Conservation (phyloP, 2,329 filamentous ascomycete species). For the Diaporthe ampelina region DNA sequence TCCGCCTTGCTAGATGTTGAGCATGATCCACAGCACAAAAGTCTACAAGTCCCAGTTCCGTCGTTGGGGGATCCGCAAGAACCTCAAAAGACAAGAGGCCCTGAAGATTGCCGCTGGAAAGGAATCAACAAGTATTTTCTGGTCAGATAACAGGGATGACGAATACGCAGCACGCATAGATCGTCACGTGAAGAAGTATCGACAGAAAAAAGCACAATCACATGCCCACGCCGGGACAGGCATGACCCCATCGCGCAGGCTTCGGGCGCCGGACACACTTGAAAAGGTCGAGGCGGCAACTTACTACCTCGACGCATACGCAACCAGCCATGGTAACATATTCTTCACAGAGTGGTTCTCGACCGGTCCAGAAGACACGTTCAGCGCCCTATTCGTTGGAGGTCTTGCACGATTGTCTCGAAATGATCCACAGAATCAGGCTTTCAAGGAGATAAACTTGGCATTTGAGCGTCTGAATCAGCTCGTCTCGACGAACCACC, state of each 20-base stretch:
- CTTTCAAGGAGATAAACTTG: constrained; percentile 18
- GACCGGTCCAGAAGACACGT: neutral
- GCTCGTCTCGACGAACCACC: constrained; percentile 15
- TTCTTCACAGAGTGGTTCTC: neutral
- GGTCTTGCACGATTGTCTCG: constrained; percentile 30
- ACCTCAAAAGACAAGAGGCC: constrained; percentile 30
- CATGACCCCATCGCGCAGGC: neutral
- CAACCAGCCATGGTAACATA: neutral
- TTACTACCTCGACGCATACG: neutral
- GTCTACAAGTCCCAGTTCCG: constrained; percentile 33
- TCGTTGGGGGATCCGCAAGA: constrained; percentile 33
- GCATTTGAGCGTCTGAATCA: constrained; percentile 31
- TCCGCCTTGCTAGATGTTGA: neutral
- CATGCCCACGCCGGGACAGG: neutral
- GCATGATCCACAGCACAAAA: constrained; percentile 2
- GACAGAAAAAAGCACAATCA: neutral
- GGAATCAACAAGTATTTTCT: neutral
- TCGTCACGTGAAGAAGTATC: constrained; percentile 16
- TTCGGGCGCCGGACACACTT: constrained; percentile 21
- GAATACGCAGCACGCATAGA: constrained; percentile 23
- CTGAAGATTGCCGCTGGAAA: neutral
- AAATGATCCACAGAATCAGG: neutral
- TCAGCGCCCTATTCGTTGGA: constrained; percentile 23
- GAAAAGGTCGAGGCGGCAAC: constrained; percentile 11
- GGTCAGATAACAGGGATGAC: constrained; percentile 3